These are phyloP conservation scores for Colletotrichum sp. DNA, from an alignment of 2,329 filamentous ascomycete species.

Conservation along the genomic window DNA sequence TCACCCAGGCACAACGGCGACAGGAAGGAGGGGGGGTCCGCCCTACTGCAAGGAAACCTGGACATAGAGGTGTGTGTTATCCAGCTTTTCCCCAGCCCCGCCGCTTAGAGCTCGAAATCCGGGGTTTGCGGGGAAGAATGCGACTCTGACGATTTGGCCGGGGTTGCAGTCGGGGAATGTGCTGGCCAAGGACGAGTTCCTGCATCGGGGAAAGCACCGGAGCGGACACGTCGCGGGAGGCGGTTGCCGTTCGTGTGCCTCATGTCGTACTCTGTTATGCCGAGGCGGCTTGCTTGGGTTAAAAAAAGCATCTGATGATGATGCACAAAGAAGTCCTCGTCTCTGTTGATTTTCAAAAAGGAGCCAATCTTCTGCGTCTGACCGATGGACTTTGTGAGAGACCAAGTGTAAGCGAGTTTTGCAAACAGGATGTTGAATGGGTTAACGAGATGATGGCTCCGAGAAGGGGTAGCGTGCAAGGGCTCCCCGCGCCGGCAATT, in stretches of 20 bases:
- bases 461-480: neutral
- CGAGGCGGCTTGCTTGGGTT: neutral
- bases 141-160: neutral
- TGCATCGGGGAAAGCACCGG: slow-evolving; percentile 7
- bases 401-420: neutral
- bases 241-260: neutral
- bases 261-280: neutral
- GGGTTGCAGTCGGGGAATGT: slow-evolving; percentile 5
- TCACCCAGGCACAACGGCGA: neutral
- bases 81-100: neutral
- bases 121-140: slow-evolving; percentile 7
- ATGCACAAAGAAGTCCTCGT: neutral
- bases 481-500: neutral
- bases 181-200: slow-evolving; percentile 6
- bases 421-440: neutral
- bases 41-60: neutral
- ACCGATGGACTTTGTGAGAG: neutral
- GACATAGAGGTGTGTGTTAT: neutral
- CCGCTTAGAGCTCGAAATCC: neutral
- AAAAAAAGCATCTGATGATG: neutral
- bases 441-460: neutral
- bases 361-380: neutral
- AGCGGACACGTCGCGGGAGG: neutral
- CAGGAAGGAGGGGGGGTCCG: neutral
- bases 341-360: neutral